Evolutionary conservation across 2,329 filamentous ascomycete species (phyloP), one percentile per base, ranked within the genome.

Genomic region (Aulographum hederae): DNA sequence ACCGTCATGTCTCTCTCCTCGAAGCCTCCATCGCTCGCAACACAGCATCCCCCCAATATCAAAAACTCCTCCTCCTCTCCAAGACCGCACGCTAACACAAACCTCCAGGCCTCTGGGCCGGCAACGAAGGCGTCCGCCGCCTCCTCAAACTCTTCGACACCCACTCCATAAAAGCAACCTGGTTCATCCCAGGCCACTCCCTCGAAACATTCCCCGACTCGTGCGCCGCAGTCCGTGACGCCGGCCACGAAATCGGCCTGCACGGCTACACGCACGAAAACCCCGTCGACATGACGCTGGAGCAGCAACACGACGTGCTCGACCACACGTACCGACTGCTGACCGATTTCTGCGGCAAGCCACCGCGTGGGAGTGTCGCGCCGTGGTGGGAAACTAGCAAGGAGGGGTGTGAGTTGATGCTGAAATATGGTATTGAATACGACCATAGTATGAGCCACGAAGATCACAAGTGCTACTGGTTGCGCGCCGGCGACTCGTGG

Each of bases 231-330:
- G 33, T 56, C 62, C 63, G 67, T 11, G 72, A 78, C 37, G 60
- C 62, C 0, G 72, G 72, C 2, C 73, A 77, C 43, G 73, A 78
- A 45, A 70, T 67, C 36, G 73, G 73, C 2, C 58, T 78, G 5
- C 77, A 82, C 39, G 77, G 57, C 4, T 82, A 82, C 52, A 71
- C 65, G 0, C 76, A 82, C 43, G 77, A 82, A 46, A 81, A 82
- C 42, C 75, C 77, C 0, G 61, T 60, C 1, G 67, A 73, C 34
- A 79, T 82, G 75, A 76, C 64, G 0, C 47, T 78, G 2, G 76
- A 82, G 45, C 78, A 85, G 52, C 78, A 85, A 48, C 65, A 65
- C 11, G 75, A 78, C 35, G 73, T 85, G 12, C 62, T 86, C 4
- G 72, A 78, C 43, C 79, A 79, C 51, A 80, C 75, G 13, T 80